phyloP scores from a whole-genome alignment of 495 filamentous ascomycete species.

The Physcia stellaris region DNA sequence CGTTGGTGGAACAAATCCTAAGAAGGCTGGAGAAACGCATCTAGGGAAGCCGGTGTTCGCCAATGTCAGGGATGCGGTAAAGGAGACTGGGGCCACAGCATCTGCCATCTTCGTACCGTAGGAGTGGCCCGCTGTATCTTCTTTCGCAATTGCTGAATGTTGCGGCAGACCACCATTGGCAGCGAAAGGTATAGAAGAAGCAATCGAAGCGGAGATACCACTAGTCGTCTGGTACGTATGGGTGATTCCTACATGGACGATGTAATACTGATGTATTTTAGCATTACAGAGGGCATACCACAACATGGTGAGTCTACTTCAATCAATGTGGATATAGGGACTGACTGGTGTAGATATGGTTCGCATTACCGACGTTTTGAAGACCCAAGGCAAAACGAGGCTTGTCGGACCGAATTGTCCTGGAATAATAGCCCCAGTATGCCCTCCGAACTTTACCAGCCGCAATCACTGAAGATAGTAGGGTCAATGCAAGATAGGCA shows the following conservation, averaged over 20 bases:
- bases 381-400: constrained; percentile 92
- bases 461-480: constrained; percentile 18
- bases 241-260: background rate
- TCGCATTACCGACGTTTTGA: constrained; percentile 94
- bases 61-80: constrained; percentile 76
- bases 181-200: constrained; percentile 92
- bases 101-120: constrained; percentile 98
- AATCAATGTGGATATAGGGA: too few species aligned
- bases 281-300: constrained; percentile 96
- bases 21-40: constrained; percentile 86
- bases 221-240: constrained; percentile 69
- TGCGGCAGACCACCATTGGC: constrained; percentile 68
- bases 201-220: constrained; percentile 79
- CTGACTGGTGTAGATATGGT: constrained; percentile 67
- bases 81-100: constrained; percentile 78
- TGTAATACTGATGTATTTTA: constrained; percentile 17
- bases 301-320: constrained; percentile 60
- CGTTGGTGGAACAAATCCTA: constrained; percentile 95
- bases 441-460: constrained; percentile 14
- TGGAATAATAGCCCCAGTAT: constrained; percentile 82
- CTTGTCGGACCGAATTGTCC: constrained; percentile 97
- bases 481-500: constrained; percentile 99
- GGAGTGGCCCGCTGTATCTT: too few species aligned
- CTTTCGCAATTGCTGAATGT: too few species aligned
- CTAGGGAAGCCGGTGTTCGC: constrained; percentile 88